Base-by-base conservation (phyloP, 2,329 filamentous ascomycete species). In the Cercospora sp. region DNA sequence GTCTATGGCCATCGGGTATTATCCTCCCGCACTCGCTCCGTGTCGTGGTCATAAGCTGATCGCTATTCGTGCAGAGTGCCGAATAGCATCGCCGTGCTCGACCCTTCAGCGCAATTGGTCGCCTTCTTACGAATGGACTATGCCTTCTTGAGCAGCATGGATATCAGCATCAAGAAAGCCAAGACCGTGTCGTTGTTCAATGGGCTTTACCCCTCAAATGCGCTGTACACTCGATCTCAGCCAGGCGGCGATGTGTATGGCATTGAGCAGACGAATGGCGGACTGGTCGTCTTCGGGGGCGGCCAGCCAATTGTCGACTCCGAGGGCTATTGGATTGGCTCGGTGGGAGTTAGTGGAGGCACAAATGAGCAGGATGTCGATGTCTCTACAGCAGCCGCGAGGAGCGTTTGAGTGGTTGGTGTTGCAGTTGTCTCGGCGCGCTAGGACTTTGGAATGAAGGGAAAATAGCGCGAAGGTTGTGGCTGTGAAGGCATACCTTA, bases 101-200 rank as follows among this genome's bases (percentile, higher is more conserved):
- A 77, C 51, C 74, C 75, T 18, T 73, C 71, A 3, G 71, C 70
- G 21, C 66, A 72, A 49, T 70, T 77, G 37, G 74, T 77, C 37
- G 75, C 73, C 18, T 76, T 77, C 68, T 68, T 76, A 24, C 71
- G 74, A n/a, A 77, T 75, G 73, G 75, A 77, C 67, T 75, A 76
- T 63, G 72, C 75, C 26, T 76, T 70, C 63, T 72, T 76, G 28
- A 72, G 68, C 32, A 74, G 69, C 57, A 71, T 75, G 49, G 74
- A 77, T 63, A 76, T 77, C 61, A 70, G 66, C 43, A 75, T 73
- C 55, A 76, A 76, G 69, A 76, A 77, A 59, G 75, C 75, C 13
- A 72, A 74, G 62, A 76, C 74, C 0, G 72, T 73, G 7, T 71
- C 71, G n/a, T 67, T 72, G 26, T 77, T 76, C 72, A 77, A 77